Conservation (phyloP, 1,284 basidiomycete species). For the Termitomyces sp. region DNA sequence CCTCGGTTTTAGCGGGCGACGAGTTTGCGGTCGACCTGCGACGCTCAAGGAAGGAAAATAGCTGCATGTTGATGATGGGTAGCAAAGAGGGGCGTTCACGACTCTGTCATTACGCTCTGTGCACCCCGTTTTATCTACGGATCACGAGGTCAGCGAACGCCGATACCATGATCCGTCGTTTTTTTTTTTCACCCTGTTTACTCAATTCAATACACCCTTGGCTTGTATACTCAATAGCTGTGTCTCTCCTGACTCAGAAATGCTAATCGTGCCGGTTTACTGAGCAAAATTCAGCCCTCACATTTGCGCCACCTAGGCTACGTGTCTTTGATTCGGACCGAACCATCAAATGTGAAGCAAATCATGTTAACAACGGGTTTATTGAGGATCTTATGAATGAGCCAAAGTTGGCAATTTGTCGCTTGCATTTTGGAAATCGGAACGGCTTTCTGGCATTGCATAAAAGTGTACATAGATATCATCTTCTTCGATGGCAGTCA, state of each 20-base stretch:
- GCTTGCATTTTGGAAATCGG: too few relatives aligned
- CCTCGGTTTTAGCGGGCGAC: slow-evolving; percentile 2
- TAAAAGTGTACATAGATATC: too few relatives aligned
- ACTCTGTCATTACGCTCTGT: background rate
- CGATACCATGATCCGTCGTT: slow-evolving; percentile 6
- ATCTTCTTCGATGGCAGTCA: too few relatives aligned
- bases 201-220: background rate
- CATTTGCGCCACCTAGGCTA: background rate
- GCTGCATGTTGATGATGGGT: slow-evolving; percentile 3
- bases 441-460: too few relatives aligned
- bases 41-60: slow-evolving; percentile 14
- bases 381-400: too few relatives aligned
- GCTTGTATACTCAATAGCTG: background rate
- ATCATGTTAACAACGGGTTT: fast-evolving
- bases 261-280: background rate
- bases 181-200: slow-evolving; percentile 2
- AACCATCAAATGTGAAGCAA: background rate
- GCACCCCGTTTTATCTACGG: background rate
- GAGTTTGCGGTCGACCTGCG: slow-evolving; percentile 4
- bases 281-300: background rate
- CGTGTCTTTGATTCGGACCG: background rate
- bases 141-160: background rate
- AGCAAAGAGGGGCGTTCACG: background rate
- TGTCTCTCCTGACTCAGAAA: too few relatives aligned
- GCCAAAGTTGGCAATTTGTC: too few relatives aligned